A percentile compares a stretch with the other conserved stretches of the same genome.
These are phyloP conservation scores for Sordariomycetes sp. DNA, from an alignment of 2,329 filamentous ascomycete species.

Conservation along the genomic window DNA sequence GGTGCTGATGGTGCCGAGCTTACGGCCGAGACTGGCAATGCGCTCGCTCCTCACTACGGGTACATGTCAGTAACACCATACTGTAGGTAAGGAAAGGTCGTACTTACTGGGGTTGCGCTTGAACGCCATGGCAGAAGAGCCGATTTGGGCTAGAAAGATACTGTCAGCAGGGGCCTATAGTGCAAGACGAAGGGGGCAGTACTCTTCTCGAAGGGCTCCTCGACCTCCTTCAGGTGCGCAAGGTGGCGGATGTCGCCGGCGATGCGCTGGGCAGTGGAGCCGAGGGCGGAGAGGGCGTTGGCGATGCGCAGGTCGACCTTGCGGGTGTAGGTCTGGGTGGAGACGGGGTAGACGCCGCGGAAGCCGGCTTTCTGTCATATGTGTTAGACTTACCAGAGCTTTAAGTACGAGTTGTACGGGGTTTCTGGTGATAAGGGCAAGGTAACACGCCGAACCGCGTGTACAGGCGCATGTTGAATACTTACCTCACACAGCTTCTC, in stretches of 20 bases:
- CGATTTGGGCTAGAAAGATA: constrained; percentile 42
- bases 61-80: constrained; percentile 8
- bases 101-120: constrained; percentile 23
- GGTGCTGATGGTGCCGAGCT: constrained; percentile 25
- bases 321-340: constrained; percentile 53
- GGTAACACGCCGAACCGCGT: too few relatives aligned
- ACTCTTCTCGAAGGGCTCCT: constrained; percentile 58
- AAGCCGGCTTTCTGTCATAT: constrained; percentile 40
- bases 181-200: too few relatives aligned
- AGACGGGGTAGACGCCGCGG: constrained; percentile 35
- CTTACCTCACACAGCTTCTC: constrained; percentile 22
- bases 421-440: too few relatives aligned
- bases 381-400: too few relatives aligned
- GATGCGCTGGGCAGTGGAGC: constrained; percentile 61
- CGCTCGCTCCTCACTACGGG: constrained; percentile 31
- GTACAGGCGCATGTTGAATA: too few relatives aligned
- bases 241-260: constrained; percentile 62
- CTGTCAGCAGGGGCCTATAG: too few relatives aligned
- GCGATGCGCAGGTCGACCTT: constrained; percentile 70
- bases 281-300: constrained; percentile 69
- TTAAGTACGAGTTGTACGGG: too few relatives aligned
- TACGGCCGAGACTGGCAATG: constrained; percentile 29
- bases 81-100: too few relatives aligned
- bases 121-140: constrained; percentile 47
- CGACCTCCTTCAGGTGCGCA: constrained; percentile 49